Percentiles rank a stretch among this genome's conserved stretches.
Conservation (phyloP, 768 basidiomycete species). For the Tylopilus felleus region DNA sequence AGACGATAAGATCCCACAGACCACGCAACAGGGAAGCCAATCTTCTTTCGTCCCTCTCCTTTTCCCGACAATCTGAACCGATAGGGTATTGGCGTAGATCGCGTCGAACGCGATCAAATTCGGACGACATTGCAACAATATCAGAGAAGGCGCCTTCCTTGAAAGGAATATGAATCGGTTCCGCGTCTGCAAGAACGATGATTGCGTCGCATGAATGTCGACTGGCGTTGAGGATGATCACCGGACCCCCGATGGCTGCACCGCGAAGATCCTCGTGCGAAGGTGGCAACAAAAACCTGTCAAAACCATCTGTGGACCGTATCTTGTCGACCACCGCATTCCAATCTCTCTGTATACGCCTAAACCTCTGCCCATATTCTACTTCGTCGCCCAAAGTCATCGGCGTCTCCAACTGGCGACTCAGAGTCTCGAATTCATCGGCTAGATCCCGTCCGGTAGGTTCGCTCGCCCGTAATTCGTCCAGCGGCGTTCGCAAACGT, state of each 20-base stretch:
- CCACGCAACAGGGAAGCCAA: slow-evolving; percentile 12
- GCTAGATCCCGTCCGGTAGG: slow-evolving; percentile 11
- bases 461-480: slow-evolving; percentile 17
- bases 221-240: slow-evolving; percentile 34
- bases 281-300: slow-evolving; percentile 18
- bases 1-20: slow-evolving; percentile 30
- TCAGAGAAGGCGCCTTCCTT: slow-evolving; percentile 2
- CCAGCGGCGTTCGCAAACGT: slow-evolving; percentile 25
- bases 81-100: background rate
- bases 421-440: slow-evolving; percentile 16
- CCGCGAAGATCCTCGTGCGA: slow-evolving; percentile 18
- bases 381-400: slow-evolving; percentile 4
- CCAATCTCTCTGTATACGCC: slow-evolving; percentile 24
- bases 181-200: slow-evolving; percentile 14
- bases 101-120: background rate
- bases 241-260: slow-evolving; percentile 26
- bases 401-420: slow-evolving; percentile 20
- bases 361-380: slow-evolving; percentile 15
- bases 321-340: slow-evolving; percentile 24
- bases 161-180: slow-evolving; percentile 14
- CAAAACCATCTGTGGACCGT: slow-evolving; percentile 24
- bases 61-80: background rate
- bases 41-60: background rate
- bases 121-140: slow-evolving; percentile 4
- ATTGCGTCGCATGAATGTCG: slow-evolving; percentile 22